Evolutionary conservation across 306 rosid species (phyloP).

Genomic region (Sechiopsis laciniata): DNA sequence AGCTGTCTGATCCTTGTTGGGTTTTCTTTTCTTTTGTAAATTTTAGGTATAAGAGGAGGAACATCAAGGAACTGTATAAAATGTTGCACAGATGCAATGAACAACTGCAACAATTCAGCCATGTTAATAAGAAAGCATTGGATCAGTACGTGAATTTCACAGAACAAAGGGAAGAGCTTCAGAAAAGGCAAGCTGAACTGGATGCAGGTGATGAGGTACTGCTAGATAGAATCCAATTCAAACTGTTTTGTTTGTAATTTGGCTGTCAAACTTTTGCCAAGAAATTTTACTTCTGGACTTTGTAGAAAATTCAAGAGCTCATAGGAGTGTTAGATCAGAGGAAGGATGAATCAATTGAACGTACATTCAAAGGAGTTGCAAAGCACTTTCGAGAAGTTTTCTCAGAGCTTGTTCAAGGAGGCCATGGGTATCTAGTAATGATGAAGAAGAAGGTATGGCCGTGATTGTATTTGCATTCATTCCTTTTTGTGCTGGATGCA

Average conservation of each 20-base stretch:
- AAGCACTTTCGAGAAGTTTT: conserved; percentile 96
- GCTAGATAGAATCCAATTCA: conserved; percentile 13
- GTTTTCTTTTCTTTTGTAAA: conserved; percentile 28
- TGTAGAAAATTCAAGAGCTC: conserved; percentile 89
- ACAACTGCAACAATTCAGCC: conserved; percentile 85
- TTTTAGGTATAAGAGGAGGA: conserved; percentile 71
- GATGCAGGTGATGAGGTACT: conserved; percentile 91
- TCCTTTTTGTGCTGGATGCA: neutral
- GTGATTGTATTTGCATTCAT: neutral
- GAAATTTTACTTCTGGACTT: conserved; percentile 22
- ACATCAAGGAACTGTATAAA: conserved; percentile 69
- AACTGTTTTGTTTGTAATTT: conserved; percentile 1
- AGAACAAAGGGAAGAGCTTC: conserved; percentile 95
- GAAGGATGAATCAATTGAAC: conserved; percentile 93
- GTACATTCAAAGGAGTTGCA: conserved; percentile 97
- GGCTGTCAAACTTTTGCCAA: conserved; percentile 13
- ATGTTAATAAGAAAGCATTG: conserved; percentile 93
- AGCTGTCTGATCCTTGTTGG: conserved; percentile 13
- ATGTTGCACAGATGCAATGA: conserved; percentile 88
- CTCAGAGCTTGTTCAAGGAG: conserved; percentile 92
- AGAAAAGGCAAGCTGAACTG: conserved; percentile 91
- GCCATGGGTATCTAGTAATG: conserved; percentile 87
- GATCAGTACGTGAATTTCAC: conserved; percentile 93
- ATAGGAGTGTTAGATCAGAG: conserved; percentile 86
- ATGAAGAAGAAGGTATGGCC: conserved; percentile 81